Evolutionary conservation across 371 early-diverging fungal species (phyloP).

Genomic region (Sporodiniella umbellata): DNA sequence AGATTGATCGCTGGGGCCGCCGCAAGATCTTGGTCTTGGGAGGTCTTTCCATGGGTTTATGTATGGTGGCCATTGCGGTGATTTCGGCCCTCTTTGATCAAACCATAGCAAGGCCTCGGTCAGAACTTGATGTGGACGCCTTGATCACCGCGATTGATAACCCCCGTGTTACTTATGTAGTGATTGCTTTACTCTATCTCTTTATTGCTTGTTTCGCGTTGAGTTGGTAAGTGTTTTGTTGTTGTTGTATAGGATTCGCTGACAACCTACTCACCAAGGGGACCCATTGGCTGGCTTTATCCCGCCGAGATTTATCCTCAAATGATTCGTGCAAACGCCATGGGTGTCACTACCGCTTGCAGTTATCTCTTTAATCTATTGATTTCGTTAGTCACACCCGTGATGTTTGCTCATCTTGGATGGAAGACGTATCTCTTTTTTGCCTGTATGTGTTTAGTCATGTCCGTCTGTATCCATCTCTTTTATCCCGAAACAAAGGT

Average conservation of each 20-base stretch:
- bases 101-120: background rate
- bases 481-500: constrained; percentile 79
- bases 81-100: constrained; percentile 41
- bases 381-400: constrained; percentile 58
- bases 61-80: constrained; percentile 40
- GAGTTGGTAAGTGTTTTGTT: constrained; percentile 49
- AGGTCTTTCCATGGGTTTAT: constrained; percentile 34
- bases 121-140: background rate
- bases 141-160: background rate
- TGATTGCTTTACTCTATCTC: constrained; percentile 57
- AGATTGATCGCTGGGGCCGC: constrained; percentile 63
- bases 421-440: constrained; percentile 66
- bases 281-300: constrained; percentile 89
- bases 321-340: constrained; percentile 73
- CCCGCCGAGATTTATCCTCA: constrained; percentile 60
- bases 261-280: constrained; percentile 42
- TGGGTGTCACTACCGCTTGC: constrained; percentile 77
- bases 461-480: constrained; percentile 56
- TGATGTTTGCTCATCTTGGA: constrained; percentile 50
- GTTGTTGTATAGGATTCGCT: background rate
- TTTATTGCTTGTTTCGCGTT: constrained; percentile 73
- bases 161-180: constrained; percentile 35
- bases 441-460: constrained; percentile 51
- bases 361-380: constrained; percentile 81
- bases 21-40: constrained; percentile 54